Percentiles rank a stretch among this genome's conserved stretches.
phyloP scores from a whole-genome alignment of 1,284 basidiomycete genomes.

The Phenoliferia sp. region DNA sequence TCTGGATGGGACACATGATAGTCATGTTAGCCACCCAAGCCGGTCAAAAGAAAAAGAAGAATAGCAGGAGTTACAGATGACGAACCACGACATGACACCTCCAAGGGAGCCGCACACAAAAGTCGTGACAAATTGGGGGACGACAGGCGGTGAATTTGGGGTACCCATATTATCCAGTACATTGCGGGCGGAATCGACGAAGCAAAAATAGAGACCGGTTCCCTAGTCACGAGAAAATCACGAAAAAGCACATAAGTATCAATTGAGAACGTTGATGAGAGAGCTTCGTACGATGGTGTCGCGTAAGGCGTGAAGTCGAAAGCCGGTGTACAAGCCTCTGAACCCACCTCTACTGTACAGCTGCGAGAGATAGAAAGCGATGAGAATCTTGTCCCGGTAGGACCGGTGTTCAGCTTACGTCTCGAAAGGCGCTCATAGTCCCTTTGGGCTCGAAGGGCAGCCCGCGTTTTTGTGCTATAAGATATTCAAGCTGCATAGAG shows the following conservation, averaged over 20 bases:
- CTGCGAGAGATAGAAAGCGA: not conserved
- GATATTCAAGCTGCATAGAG: constrained; percentile 73
- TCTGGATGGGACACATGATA: constrained; percentile 27
- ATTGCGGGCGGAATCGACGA: constrained; percentile 79
- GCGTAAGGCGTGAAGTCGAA: constrained; percentile 56
- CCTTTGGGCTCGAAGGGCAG: constrained; percentile 34
- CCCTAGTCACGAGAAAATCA: constrained; percentile 45
- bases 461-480: constrained; percentile 58
- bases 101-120: constrained; percentile 78
- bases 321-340: constrained; percentile 72
- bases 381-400: not conserved
- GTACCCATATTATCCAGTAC: constrained; percentile 48
- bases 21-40: no score
- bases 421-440: constrained; percentile 31
- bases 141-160: constrained; percentile 66
- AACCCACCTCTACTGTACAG: constrained; percentile 53
- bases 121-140: constrained; percentile 68
- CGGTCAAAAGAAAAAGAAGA: constrained; percentile 57
- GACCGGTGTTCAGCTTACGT: constrained; percentile 8
- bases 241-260: not conserved
- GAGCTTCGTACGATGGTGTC: constrained; percentile 16
- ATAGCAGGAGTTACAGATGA: constrained; percentile 44
- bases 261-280: no score
- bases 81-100: constrained; percentile 60
- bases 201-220: constrained; percentile 78